Percentiles rank a stretch among this genome's conserved stretches.
Evolutionary conservation across 495 filamentous ascomycete species (phyloP).

Genomic region (Talaromyces proteolyticus): DNA sequence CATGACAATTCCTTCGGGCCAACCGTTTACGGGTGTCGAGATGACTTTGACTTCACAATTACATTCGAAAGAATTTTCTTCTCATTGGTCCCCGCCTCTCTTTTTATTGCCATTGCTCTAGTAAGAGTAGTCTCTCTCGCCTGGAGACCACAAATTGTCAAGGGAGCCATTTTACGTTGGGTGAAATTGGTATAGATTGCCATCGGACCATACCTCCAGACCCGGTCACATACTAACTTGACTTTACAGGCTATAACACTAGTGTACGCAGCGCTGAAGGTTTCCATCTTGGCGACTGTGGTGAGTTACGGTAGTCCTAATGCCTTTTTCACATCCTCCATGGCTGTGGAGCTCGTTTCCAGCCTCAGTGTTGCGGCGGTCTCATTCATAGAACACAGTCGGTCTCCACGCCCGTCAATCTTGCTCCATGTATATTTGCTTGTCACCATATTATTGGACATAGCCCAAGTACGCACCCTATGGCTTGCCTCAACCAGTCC

Average conservation of each 20-base stretch:
- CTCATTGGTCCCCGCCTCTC: background rate
- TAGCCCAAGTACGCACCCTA: conserved; percentile 46
- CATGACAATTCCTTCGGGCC: no score
- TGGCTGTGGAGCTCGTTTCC: background rate
- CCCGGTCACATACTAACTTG: no score
- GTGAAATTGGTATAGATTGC: no score
- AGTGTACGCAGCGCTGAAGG: no score
- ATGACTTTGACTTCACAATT: background rate
- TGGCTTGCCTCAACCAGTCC: conserved; percentile 42
- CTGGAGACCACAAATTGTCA: background rate
- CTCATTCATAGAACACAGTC: conserved; percentile 47
- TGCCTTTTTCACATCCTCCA: background rate
- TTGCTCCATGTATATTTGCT: conserved; percentile 56
- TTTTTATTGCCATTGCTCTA: background rate
- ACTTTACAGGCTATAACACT: no score
- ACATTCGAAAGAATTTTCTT: background rate
- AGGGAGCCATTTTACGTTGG: no score
- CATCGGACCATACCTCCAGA: no score
- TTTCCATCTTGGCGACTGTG: no score
- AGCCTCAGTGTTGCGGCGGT: conserved; percentile 27
- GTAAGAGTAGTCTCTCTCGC: background rate
- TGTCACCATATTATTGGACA: conserved; percentile 52
- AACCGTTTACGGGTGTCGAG: no score
- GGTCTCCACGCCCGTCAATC: conserved; percentile 49
- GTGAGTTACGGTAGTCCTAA: background rate